These are phyloP conservation scores for Cladophialophora immunda DNA, from an alignment of 2,329 filamentous ascomycete genomes.

Conservation along the genomic window DNA sequence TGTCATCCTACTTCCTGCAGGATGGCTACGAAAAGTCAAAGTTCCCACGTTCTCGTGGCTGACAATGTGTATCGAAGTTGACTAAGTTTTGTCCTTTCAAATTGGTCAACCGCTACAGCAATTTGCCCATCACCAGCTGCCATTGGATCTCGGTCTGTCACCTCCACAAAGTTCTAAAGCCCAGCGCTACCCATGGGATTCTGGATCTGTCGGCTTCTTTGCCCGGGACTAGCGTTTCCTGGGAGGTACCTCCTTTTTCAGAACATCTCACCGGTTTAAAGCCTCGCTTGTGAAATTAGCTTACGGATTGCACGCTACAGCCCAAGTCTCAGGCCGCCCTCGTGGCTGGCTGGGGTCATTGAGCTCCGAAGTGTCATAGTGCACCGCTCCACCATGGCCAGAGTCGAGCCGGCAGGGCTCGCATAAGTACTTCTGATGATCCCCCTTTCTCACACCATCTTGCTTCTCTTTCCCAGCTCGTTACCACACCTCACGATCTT, in stretches of 20 bases:
- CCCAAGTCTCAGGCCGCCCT: slow-evolving; percentile 28
- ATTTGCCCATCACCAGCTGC: slow-evolving; percentile 5
- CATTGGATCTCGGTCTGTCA: slow-evolving; percentile 14
- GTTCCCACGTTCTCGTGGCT: background rate
- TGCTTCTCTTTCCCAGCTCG: slow-evolving; percentile 29
- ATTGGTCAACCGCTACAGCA: slow-evolving; percentile 8
- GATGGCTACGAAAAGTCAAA: background rate
- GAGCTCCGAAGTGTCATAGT: slow-evolving; percentile 14
- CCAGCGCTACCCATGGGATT: slow-evolving; percentile 12
- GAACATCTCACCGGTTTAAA: slow-evolving; percentile 13
- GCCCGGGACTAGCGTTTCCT: background rate
- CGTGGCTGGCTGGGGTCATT: slow-evolving; percentile 31
- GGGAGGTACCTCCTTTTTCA: slow-evolving; percentile 24
- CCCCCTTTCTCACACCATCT: slow-evolving; percentile 15
- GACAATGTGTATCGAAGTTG: background rate
- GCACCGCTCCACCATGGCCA: slow-evolving; percentile 19
- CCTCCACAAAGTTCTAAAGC: slow-evolving; percentile 11
- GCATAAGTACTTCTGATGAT: slow-evolving; percentile 33
- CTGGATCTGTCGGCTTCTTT: slow-evolving; percentile 10
- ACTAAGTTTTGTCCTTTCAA: background rate
- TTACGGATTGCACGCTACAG: slow-evolving; percentile 25
- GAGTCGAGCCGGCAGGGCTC: slow-evolving; percentile 14
- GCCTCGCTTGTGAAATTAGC: slow-evolving; percentile 33
- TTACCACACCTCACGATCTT: slow-evolving; percentile 19
- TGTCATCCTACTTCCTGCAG: background rate